Evolutionary conservation across 2,329 filamentous ascomycete genomes (phyloP), one percentile per base, ranked within the genome.

Genomic region (Fonsecaea pedrosoi): DNA sequence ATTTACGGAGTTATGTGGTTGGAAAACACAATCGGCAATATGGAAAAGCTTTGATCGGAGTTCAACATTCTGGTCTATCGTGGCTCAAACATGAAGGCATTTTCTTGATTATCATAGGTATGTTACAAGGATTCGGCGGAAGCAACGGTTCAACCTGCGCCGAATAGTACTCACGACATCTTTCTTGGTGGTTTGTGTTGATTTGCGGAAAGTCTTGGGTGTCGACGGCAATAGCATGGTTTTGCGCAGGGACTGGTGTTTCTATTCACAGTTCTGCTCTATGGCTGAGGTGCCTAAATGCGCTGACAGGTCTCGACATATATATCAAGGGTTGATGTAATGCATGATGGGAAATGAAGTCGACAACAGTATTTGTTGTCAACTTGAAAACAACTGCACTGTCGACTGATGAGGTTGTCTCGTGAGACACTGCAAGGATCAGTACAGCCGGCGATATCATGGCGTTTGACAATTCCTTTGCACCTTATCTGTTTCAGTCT

Each of bases 21-120:
- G 45, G 45, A 50, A 13, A 50, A 15, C 2, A 30, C 40, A 25
- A 4, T n/a, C 12, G 21, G 9, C 18, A 25, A 12, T 25, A 12
- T 50, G 45, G 45, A 50, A 50, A 50, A 50, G 45, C 45, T 50
- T 50, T 50, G 45, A 50, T 66, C 58, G 62, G 66, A 63, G 58
- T 69, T 69, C 66, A 66, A 69, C 66, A 69, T 50, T 50, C 45
- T 50, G 45, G 45, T 50, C 45, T 30, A 50, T 18, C 18, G 45
- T 30, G 45, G 45, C 45, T 18, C 45, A 50, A 25, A 50, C 10
- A 50, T 50, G 45, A 50, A 21, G 45, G 45, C 10, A 12, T 48
- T 48, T 48, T 48, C 42, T 48, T 48, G 18, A 50, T 50, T 12
- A 3, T 18, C 18, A 25, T 18, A 50, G 18, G 45, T 50, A 50